Evolutionary conservation across 2,329 filamentous ascomycete species (phyloP).

Genomic region (Akanthomyces lecanii): DNA sequence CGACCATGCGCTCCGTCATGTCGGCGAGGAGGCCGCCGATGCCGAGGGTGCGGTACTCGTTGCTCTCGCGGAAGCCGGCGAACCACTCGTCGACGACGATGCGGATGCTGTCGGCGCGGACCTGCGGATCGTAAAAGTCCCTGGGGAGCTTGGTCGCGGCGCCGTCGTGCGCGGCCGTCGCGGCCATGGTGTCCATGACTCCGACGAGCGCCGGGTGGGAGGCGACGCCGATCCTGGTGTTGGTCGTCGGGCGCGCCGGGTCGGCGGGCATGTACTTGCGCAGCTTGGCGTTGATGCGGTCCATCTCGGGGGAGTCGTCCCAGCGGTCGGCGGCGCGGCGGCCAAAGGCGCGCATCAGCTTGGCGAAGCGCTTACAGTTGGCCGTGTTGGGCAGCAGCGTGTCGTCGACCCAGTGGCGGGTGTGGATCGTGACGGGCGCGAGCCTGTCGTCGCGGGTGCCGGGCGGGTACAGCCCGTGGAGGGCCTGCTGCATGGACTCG

Average conservation of each 20-base stretch:
- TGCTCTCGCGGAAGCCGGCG: constrained; percentile 74
- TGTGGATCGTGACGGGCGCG: constrained; percentile 61
- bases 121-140: constrained; percentile 81
- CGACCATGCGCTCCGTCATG: constrained; percentile 70
- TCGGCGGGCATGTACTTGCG: constrained; percentile 81
- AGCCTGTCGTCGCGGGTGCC: constrained; percentile 43
- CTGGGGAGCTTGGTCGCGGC: constrained; percentile 71
- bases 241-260: not conserved
- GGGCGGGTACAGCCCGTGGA: constrained; percentile 69
- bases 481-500: constrained; percentile 71
- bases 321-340: constrained; percentile 66
- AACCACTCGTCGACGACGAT: constrained; percentile 93
- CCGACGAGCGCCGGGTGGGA: constrained; percentile 78
- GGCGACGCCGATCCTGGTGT: constrained; percentile 70
- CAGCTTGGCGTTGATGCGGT: constrained; percentile 71
- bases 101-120: constrained; percentile 63
- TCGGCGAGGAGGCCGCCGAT: constrained; percentile 85
- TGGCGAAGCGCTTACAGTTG: constrained; percentile 68
- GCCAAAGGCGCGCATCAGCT: constrained; percentile 66
- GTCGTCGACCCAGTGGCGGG: constrained; percentile 63
- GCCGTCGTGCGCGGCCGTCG: constrained; percentile 68
- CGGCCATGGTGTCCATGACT: constrained; percentile 91
- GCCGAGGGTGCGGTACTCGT: constrained; percentile 83
- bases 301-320: constrained; percentile 77
- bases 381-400: constrained; percentile 76